Evolutionary conservation across 495 filamentous ascomycete species (phyloP).

Genomic region (Lichenothelia convexa): DNA sequence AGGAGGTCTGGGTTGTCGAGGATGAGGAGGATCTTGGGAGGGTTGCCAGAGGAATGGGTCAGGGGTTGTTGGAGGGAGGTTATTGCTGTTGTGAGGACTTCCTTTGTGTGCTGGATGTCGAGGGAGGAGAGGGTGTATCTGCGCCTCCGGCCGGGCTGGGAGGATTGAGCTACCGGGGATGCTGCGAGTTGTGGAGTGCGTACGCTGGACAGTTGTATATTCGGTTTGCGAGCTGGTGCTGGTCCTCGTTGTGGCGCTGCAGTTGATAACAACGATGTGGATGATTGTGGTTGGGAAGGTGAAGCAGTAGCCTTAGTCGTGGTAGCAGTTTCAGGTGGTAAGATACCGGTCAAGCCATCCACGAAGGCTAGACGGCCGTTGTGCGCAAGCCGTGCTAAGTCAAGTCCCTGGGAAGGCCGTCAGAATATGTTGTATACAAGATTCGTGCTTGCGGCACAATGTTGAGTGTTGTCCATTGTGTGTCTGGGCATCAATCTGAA

Average conservation of each 20-base stretch:
- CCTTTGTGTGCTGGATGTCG: slow-evolving; percentile 2
- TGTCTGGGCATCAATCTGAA: slow-evolving; percentile 3
- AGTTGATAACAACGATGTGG: too few relatives aligned
- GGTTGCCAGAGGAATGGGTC: background rate
- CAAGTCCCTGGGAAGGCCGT: slow-evolving; percentile 34
- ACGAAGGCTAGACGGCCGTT: slow-evolving; percentile 48
- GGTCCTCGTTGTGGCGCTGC: too few relatives aligned
- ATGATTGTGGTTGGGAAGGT: slow-evolving; percentile 4
- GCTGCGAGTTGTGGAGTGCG: background rate
- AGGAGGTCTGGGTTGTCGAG: slow-evolving; percentile 34
- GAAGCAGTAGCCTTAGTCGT: background rate
- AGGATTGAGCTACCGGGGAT: too few relatives aligned
- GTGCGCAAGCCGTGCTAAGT: slow-evolving; percentile 40
- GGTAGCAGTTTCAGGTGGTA: slow-evolving; percentile 13
- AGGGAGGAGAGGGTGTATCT: background rate
- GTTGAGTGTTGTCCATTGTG: too few relatives aligned
- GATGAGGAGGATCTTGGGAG: slow-evolving; percentile 19
- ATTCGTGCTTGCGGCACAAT: background rate
- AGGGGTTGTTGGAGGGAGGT: slow-evolving; percentile 2
- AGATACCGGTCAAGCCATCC: slow-evolving; percentile 49
- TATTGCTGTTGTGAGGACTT: slow-evolving; percentile 5
- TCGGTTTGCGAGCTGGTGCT: background rate
- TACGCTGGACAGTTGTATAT: background rate
- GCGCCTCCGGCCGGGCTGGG: background rate
- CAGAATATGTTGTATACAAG: background rate